Percentiles rank a stretch among this genome's conserved stretches.
Evolutionary conservation across 108 stramenopile species (phyloP).

Genomic region (Aurantiochytrium sp.): DNA sequence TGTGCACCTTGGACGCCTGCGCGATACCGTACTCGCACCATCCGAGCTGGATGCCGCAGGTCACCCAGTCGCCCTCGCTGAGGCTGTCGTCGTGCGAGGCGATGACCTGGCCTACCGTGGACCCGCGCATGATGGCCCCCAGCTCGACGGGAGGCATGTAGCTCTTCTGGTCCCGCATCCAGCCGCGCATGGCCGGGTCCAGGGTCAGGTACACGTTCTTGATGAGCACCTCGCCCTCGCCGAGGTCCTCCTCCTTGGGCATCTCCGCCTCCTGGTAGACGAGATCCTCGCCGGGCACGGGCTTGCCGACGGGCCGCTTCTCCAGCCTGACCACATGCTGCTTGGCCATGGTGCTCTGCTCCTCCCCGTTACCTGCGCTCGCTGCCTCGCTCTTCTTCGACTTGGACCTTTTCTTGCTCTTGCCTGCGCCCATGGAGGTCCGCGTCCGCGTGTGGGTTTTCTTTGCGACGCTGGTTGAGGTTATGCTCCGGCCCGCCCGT

Average conservation of each 20-base stretch:
- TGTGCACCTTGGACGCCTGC: slow-evolving; percentile 19
- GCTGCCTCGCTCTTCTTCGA: no score
- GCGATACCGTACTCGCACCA: slow-evolving; percentile 41
- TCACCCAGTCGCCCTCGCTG: slow-evolving; percentile 36
- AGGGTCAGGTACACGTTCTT: slow-evolving; percentile 36
- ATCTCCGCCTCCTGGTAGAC: neutral
- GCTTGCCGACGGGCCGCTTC: slow-evolving; percentile 24
- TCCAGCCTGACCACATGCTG: slow-evolving; percentile 30
- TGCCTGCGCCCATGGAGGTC: no score
- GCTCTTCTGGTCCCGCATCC: slow-evolving; percentile 37
- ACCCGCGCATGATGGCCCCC: slow-evolving; percentile 35
- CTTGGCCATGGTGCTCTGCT: neutral
- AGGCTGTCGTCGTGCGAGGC: slow-evolving; percentile 15
- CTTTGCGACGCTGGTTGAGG: no score
- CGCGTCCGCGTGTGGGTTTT: no score
- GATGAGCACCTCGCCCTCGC: slow-evolving; percentile 30
- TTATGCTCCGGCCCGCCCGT: no score
- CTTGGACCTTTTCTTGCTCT: no score
- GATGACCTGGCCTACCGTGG: slow-evolving; percentile 33
- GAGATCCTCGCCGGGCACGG: slow-evolving; percentile 33
- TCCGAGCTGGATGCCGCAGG: slow-evolving; percentile 29
- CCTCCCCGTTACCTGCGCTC: no score
- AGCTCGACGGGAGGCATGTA: slow-evolving; percentile 39
- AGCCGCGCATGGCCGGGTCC: slow-evolving; percentile 43
- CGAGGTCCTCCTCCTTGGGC: neutral